These are phyloP conservation scores for Lasiosphaeris hirsuta DNA, from an alignment of 495 filamentous ascomycete species.

Conservation along the genomic window DNA sequence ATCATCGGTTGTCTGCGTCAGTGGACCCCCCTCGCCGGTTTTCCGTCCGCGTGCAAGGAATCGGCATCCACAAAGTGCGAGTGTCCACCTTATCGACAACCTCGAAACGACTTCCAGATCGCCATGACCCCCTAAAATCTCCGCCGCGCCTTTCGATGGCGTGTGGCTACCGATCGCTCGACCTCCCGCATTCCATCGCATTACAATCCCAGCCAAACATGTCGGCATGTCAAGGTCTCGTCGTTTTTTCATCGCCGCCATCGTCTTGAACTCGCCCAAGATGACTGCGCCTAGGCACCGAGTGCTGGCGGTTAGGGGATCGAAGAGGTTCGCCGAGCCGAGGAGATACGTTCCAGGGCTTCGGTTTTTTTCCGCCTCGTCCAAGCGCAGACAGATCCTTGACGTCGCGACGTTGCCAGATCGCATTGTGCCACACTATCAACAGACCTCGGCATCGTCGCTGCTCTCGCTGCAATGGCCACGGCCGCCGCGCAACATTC, in stretches of 20 bases:
- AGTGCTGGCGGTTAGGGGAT: background rate
- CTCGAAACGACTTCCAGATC: background rate
- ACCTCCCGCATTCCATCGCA: background rate
- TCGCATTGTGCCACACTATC: constrained; percentile 51
- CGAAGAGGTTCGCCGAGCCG: background rate
- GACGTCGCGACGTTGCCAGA: constrained; percentile 50
- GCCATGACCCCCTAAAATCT: too few relatives aligned
- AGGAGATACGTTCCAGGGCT: background rate
- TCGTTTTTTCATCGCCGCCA: constrained; percentile 1
- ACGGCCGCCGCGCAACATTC: constrained; percentile 78
- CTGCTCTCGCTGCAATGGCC: constrained; percentile 88
- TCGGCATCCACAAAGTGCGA: background rate
- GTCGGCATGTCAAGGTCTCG: constrained; percentile 25
- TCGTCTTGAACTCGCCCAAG: constrained; percentile 18
- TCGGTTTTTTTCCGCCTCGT: constrained; percentile 47
- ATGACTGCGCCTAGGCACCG: background rate
- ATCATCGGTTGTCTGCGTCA: constrained; percentile 9
- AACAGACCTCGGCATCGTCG: constrained; percentile 44
- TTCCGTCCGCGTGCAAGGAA: background rate
- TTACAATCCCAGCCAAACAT: constrained; percentile 14
- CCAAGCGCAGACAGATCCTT: constrained; percentile 42
- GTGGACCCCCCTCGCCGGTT: background rate
- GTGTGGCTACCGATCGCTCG: too few relatives aligned
- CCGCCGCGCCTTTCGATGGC: too few relatives aligned
- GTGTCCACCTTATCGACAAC: background rate